Conservation (phyloP, 495 filamentous ascomycete species). For the Tuber aestivum region DNA sequence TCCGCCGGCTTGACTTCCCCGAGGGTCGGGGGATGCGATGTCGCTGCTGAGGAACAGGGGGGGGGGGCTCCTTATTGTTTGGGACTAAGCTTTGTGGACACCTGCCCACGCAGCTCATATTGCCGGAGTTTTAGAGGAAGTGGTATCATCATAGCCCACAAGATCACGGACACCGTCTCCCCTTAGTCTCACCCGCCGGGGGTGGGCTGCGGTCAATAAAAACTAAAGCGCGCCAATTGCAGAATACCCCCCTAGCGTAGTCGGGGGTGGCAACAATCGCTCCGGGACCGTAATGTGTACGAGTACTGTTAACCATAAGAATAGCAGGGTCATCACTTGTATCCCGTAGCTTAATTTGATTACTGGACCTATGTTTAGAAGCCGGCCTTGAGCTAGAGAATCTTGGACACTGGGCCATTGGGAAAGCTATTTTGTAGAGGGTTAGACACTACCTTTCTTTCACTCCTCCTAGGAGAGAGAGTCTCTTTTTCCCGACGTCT, state of each 20-base stretch:
- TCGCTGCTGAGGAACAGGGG: neutral
- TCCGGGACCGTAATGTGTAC: neutral
- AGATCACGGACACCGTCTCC: too few species aligned
- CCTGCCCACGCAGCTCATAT: neutral
- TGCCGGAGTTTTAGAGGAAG: neutral
- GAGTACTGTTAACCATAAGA: neutral
- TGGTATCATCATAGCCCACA: neutral
- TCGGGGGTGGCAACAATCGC: neutral
- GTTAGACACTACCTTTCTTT: neutral
- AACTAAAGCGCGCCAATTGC: neutral
- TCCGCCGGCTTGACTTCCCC: neutral
- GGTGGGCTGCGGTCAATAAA: neutral
- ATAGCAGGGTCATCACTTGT: neutral
- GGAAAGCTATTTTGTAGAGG: neutral
- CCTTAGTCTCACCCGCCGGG: neutral
- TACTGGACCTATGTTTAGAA: neutral
- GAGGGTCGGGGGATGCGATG: neutral
- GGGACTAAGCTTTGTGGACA: neutral
- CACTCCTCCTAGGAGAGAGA: neutral
- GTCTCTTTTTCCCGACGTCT: neutral
- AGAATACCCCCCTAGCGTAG: neutral
- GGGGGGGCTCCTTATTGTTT: neutral
- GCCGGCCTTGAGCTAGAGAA: neutral
- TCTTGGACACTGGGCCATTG: neutral
- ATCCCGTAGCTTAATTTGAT: neutral